phyloP scores from a whole-genome alignment of 306 rosid species.

The Begonia fuchsioides region DNA sequence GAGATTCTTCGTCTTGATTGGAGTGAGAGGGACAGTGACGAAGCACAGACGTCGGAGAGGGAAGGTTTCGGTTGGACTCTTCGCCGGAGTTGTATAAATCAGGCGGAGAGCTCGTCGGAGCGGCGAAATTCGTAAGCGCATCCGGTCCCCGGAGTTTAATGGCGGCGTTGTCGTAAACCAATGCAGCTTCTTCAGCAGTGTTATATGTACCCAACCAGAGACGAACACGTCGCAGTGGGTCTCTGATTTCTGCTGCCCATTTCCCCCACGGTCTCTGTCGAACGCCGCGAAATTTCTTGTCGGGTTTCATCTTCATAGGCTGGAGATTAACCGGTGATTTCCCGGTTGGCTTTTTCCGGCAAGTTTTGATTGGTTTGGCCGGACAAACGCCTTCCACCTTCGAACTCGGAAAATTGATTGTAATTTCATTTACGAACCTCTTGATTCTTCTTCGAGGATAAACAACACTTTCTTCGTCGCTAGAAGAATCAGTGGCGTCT shows the following conservation, averaged over 20 bases:
- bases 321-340: conserved; percentile 3
- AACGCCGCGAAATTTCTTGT: conserved; percentile 69
- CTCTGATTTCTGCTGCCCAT: conserved; percentile 99
- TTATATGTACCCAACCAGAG: conserved; percentile 85
- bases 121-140: conserved; percentile 69
- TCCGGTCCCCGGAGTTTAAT: conserved; percentile 76
- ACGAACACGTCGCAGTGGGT: conserved; percentile 73
- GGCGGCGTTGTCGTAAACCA: conserved; percentile 90
- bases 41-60: conserved; percentile 69
- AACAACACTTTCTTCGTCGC: conserved; percentile 35
- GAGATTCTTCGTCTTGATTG: conserved; percentile 40
- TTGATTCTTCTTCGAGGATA: conserved; percentile 23
- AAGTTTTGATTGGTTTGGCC: conserved; percentile 16
- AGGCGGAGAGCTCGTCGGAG: conserved; percentile 6
- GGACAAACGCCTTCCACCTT: conserved; percentile 8
- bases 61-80: conserved; percentile 23
- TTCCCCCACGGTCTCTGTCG: conserved; percentile 99
- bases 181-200: conserved; percentile 90
- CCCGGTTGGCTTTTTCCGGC: background rate
- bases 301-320: conserved; percentile 12
- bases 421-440: conserved; percentile 53
- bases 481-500: conserved; percentile 76
- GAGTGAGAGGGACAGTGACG: conserved; percentile 25
- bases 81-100: conserved; percentile 26
- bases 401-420: conserved; percentile 21